These are phyloP conservation scores for Lasiosphaeriaceae sp. DNA, from an alignment of 495 filamentous ascomycete species.

Conservation along the genomic window DNA sequence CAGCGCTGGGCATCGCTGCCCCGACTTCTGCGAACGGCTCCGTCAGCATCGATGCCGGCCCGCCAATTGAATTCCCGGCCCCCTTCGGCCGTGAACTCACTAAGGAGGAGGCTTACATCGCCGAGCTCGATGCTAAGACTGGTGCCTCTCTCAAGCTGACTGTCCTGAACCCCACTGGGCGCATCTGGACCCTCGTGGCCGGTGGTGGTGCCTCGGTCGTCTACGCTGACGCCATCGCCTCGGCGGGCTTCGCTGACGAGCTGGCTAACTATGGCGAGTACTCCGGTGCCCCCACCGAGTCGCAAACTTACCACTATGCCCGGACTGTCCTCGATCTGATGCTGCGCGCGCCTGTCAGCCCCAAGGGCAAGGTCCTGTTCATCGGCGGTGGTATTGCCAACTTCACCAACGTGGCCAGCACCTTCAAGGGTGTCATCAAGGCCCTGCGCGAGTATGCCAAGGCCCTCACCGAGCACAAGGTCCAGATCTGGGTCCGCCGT, in stretches of 20 bases:
- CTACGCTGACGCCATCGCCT: constrained; percentile 98
- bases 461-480: constrained; percentile 89
- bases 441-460: constrained; percentile 89
- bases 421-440: constrained; percentile 99
- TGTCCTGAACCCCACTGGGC: constrained; percentile 84
- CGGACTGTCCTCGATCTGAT: constrained; percentile 95
- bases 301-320: constrained; percentile 97
- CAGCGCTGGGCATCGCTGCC: constrained; percentile 73
- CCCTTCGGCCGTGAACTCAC: constrained; percentile 96
- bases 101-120: constrained; percentile 98
- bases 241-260: constrained; percentile 89
- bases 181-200: constrained; percentile 96
- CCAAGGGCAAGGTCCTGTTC: constrained; percentile 96
- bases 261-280: constrained; percentile 99
- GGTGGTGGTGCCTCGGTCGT: constrained; percentile 99
- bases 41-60: constrained; percentile 92
- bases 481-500: constrained; percentile 98
- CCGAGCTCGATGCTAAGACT: constrained; percentile 97
- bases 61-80: constrained; percentile 97
- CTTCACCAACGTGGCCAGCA: constrained; percentile 96
- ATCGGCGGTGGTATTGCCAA: constrained; percentile 99
- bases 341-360: constrained; percentile 81
- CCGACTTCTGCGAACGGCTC: constrained; percentile 59
- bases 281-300: constrained; percentile 96
- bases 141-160: constrained; percentile 98